Percentiles rank a stretch among this genome's conserved stretches.
Evolutionary conservation across 345 rosid genomes (phyloP).

Genomic region (Acer yangbiense): DNA sequence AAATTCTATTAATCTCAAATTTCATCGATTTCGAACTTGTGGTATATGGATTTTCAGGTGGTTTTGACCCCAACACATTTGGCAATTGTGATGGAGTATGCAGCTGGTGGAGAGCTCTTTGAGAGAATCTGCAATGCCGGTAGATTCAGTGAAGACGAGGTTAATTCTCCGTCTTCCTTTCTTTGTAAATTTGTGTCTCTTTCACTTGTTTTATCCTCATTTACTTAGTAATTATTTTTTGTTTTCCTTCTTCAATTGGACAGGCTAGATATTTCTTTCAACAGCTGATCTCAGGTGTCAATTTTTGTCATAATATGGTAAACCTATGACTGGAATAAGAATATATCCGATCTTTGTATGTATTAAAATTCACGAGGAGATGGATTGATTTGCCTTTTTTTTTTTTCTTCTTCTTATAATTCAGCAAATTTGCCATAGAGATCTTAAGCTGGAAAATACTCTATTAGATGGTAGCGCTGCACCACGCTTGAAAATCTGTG

Average conservation of each 20-base stretch:
- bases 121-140: conserved; percentile 86
- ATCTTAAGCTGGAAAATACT: conserved; percentile 90
- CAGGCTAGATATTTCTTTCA: conserved; percentile 97
- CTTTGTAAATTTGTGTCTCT: neutral
- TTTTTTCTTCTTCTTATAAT: conserved; percentile 13
- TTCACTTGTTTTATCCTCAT: conserved; percentile 1
- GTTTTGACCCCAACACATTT: conserved; percentile 85
- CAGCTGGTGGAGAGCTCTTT: conserved; percentile 93
- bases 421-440: conserved; percentile 98
- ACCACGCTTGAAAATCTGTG: conserved; percentile 87
- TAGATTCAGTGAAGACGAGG: conserved; percentile 97
- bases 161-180: conserved; percentile 17
- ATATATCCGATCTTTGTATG: neutral
- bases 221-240: neutral
- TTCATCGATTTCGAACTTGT: neutral
- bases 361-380: neutral
- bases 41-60: conserved; percentile 45
- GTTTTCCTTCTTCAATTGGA: conserved; percentile 9
- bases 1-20: neutral
- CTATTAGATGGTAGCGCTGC: conserved; percentile 92
- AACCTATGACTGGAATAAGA: neutral
- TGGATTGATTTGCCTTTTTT: neutral
- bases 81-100: conserved; percentile 92
- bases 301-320: conserved; percentile 83
- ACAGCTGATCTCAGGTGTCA: conserved; percentile 85